Evolutionary conservation across 257 asterid species (phyloP).

Genomic region (Osmanthus fragrans): DNA sequence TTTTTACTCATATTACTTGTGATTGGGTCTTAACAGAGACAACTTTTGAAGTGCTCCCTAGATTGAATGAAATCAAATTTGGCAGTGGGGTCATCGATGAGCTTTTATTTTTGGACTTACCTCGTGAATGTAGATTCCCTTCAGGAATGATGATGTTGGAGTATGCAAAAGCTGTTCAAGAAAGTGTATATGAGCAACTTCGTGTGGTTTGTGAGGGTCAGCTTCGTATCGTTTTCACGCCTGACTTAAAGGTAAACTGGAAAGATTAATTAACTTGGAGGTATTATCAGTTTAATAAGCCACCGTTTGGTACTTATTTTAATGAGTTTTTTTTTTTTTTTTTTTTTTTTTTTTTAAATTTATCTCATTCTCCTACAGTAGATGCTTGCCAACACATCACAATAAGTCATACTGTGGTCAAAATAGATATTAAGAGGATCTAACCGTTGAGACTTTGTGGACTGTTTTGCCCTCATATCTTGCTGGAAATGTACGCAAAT

Average conservation of each 20-base stretch:
- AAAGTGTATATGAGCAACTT: conserved; percentile 91
- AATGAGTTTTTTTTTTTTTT: too few relatives aligned
- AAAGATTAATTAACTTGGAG: background rate
- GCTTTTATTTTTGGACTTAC: conserved; percentile 91
- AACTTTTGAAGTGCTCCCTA: conserved; percentile 94
- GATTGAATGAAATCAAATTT: conserved; percentile 93
- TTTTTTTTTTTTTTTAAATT: too few relatives aligned
- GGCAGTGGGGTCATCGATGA: conserved; percentile 88
- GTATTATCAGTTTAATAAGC: background rate
- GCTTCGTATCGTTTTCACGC: conserved; percentile 88
- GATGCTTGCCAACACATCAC: too few relatives aligned
- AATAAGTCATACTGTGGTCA: too few relatives aligned
- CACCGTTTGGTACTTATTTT: too few relatives aligned
- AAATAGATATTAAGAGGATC: too few relatives aligned
- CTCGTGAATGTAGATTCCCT: conserved; percentile 82
- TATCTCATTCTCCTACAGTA: too few relatives aligned
- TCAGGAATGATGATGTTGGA: conserved; percentile 96
- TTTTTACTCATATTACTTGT: background rate
- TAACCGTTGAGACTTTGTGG: too few relatives aligned
- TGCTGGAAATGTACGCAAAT: too few relatives aligned
- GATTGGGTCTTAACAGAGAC: conserved; percentile 62
- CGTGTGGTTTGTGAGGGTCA: conserved; percentile 98
- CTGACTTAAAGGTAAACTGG: conserved; percentile 79
- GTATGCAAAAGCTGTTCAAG: conserved; percentile 92
- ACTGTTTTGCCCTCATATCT: too few relatives aligned